A percentile compares a stretch with the other conserved stretches of the same genome.
These are phyloP conservation scores for Leishmania tarentolae DNA, from an alignment of 208 protist species.

Conservation along the genomic window DNA sequence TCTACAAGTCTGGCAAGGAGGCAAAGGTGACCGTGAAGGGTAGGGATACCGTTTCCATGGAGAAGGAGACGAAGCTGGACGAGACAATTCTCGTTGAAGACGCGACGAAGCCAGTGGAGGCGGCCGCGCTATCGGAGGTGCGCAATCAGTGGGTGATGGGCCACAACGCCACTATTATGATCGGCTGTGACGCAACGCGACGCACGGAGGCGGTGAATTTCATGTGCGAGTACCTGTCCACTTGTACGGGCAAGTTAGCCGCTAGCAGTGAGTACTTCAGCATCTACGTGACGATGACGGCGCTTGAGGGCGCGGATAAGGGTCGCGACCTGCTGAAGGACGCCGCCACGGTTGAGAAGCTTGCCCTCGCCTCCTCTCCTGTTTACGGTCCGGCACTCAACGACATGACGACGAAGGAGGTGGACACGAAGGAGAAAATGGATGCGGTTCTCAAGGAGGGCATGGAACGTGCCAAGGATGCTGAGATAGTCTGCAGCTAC, in stretches of 20 bases:
- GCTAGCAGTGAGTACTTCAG: conserved; percentile 46
- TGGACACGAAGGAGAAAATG: conserved; percentile 36
- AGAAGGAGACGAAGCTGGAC: conserved; percentile 51
- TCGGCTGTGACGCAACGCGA: conserved; percentile 41
- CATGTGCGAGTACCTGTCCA: conserved; percentile 50
- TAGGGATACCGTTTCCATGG: conserved; percentile 36
- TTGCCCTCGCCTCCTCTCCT: conserved; percentile 60
- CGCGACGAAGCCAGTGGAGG: conserved; percentile 38
- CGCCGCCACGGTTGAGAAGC: conserved; percentile 41
- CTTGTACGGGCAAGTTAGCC: conserved; percentile 47
- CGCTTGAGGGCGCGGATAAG: conserved; percentile 51
- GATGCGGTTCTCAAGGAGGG: conserved; percentile 38
- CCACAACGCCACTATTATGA: conserved; percentile 59
- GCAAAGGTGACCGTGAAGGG: conserved; percentile 52
- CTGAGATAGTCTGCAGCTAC: conserved; percentile 62
- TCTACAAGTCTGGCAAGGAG: conserved; percentile 38
- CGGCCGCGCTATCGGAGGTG: conserved; percentile 45
- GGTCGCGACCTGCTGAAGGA: conserved; percentile 69
- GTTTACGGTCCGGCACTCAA: conserved; percentile 70
- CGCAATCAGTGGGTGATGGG: conserved; percentile 61
- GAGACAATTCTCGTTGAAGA: conserved; percentile 52
- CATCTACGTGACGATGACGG: conserved; percentile 58
- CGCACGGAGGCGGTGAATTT: conserved; percentile 36
- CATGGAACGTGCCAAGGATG: conserved; percentile 40
- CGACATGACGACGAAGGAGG: conserved; percentile 47